Evolutionary conservation across 225 moss, liverwort and hornwort genomes (phyloP).

Genomic region (Ulota crispa): DNA sequence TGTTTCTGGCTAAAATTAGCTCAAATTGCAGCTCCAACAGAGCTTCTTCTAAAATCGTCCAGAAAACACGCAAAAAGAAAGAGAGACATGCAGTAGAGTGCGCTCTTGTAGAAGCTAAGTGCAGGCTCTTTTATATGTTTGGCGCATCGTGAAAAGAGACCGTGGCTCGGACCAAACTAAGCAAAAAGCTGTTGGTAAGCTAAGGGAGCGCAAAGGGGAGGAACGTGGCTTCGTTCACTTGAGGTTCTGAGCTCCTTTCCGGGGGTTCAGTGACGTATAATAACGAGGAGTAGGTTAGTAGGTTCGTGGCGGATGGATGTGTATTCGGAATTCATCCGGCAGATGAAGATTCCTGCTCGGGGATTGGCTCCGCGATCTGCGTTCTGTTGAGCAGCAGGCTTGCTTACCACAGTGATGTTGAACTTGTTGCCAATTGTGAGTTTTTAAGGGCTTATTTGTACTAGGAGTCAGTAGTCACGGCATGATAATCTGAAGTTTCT

Average conservation of each 20-base stretch:
- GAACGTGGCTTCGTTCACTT: neutral
- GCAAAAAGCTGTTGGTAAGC: neutral
- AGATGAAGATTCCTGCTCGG: neutral
- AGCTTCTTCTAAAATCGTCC: neutral
- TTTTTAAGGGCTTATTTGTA: too few species aligned
- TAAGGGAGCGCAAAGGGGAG: neutral
- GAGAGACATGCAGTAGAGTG: neutral
- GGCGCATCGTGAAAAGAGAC: neutral
- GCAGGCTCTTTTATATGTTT: neutral
- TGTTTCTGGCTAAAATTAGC: too few species aligned
- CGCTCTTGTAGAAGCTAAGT: neutral
- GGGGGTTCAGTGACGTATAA: neutral
- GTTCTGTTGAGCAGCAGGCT: too few species aligned
- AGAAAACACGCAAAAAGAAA: neutral
- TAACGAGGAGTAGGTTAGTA: neutral
- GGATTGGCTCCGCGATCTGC: too few species aligned
- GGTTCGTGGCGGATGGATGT: neutral
- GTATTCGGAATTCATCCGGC: neutral
- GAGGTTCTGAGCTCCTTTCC: neutral
- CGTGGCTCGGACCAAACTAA: too few species aligned
- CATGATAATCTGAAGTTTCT: too few species aligned
- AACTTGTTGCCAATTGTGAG: too few species aligned
- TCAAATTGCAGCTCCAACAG: neutral
- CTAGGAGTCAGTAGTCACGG: too few species aligned
- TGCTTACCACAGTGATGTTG: too few species aligned